These are phyloP conservation scores for Aspergillus sp. DNA, from an alignment of 2,329 filamentous ascomycete species.

Conservation along the genomic window DNA sequence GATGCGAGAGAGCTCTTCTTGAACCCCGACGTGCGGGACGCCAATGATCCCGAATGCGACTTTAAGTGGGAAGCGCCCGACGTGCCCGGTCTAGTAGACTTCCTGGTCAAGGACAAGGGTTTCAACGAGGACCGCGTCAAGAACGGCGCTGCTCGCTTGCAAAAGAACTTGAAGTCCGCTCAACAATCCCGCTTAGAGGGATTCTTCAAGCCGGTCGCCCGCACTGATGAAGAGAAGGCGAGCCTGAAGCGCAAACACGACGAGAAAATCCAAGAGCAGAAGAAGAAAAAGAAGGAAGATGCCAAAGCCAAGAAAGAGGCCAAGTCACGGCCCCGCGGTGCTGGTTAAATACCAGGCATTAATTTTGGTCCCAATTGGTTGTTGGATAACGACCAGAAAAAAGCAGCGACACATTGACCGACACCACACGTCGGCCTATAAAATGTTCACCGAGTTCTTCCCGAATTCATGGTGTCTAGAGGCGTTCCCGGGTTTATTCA, in stretches of 20 bases:
- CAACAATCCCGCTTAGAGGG: slow-evolving; percentile 92
- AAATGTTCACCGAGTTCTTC: background rate
- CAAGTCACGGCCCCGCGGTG: slow-evolving; percentile 80
- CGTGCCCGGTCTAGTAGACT: slow-evolving; percentile 83
- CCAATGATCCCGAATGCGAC: slow-evolving; percentile 84
- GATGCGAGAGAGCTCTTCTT: slow-evolving; percentile 92
- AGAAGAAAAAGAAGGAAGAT: slow-evolving; percentile 92
- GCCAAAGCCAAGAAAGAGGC: slow-evolving; percentile 93
- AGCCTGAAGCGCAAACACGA: slow-evolving; percentile 90
- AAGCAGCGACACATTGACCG: background rate
- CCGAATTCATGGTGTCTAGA: background rate
- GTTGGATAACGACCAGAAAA: background rate
- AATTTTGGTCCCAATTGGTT: background rate
- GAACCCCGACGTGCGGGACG: slow-evolving; percentile 80
- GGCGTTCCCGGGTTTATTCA: background rate
- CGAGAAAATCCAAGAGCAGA: slow-evolving; percentile 86
- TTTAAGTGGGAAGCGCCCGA: slow-evolving; percentile 98
- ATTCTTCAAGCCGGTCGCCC: slow-evolving; percentile 92
- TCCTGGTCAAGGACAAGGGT: slow-evolving; percentile 88
- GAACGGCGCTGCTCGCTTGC: slow-evolving; percentile 71
- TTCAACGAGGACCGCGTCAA: slow-evolving; percentile 95
- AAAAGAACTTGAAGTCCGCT: slow-evolving; percentile 86
- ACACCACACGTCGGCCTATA: background rate
- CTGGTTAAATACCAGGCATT: slow-evolving; percentile 27
- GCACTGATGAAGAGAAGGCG: slow-evolving; percentile 82